These are phyloP conservation scores for Penicillium roqueforti DNA, from an alignment of 495 filamentous ascomycete species.

Conservation along the genomic window DNA sequence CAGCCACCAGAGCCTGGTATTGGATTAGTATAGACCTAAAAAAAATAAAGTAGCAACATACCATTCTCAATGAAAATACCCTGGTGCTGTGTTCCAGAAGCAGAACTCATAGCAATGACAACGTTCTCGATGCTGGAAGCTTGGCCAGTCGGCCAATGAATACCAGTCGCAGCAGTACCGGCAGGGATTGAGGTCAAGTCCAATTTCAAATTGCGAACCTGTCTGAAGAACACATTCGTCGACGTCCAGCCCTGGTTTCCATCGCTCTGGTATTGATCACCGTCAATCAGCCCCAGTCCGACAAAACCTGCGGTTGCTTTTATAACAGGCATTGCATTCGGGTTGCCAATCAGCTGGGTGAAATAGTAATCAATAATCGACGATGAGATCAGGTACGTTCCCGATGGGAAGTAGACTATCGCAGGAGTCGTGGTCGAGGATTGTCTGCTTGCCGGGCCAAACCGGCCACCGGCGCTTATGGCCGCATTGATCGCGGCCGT, in stretches of 20 bases:
- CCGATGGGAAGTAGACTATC: slow-evolving; percentile 61
- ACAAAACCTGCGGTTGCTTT: slow-evolving; percentile 61
- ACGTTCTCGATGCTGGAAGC: slow-evolving; percentile 76
- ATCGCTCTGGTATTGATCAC: slow-evolving; percentile 53
- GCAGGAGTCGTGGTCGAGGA: slow-evolving; percentile 52
- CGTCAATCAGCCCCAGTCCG: slow-evolving; percentile 64
- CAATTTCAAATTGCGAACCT: slow-evolving; percentile 72
- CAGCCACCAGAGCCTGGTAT: slow-evolving; percentile 64
- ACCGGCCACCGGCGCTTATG: slow-evolving; percentile 51
- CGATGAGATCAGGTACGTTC: slow-evolving; percentile 56
- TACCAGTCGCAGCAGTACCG: slow-evolving; percentile 51
- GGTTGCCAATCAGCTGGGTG: slow-evolving; percentile 66
- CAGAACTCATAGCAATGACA: slow-evolving; percentile 63
- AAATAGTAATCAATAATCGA: slow-evolving; percentile 58
- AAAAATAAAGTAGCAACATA: slow-evolving; percentile 25
- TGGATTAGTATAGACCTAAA: not conserved
- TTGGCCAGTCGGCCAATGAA: slow-evolving; percentile 75
- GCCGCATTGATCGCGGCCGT: slow-evolving; percentile 61
- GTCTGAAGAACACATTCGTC: slow-evolving; percentile 74
- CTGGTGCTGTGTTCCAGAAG: slow-evolving; percentile 57
- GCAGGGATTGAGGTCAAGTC: slow-evolving; percentile 63
- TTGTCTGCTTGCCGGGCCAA: slow-evolving; percentile 43
- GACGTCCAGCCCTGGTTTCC: slow-evolving; percentile 47
- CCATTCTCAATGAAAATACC: slow-evolving; percentile 75
- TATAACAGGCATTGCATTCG: slow-evolving; percentile 57